Percentiles rank a stretch among this genome's conserved stretches.
Evolutionary conservation across 495 filamentous ascomycete species (phyloP).

Genomic region (Aspergillus haitiensis): DNA sequence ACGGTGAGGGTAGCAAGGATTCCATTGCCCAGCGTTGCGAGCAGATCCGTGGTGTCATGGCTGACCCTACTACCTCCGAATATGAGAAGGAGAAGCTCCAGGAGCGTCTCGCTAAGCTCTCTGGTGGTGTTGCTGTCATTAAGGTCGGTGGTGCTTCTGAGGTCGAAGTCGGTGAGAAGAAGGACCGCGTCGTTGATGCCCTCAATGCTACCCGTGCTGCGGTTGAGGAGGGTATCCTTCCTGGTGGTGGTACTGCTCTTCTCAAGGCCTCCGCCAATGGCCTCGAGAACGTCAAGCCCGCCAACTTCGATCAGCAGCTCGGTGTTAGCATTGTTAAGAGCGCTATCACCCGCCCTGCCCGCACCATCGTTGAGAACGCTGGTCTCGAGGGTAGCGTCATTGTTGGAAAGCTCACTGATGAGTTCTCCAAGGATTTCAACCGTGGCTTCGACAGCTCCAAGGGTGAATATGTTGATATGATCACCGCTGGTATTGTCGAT

Average conservation of each 20-base stretch:
- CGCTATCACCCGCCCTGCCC: constrained; percentile 91
- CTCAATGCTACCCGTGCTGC: constrained; percentile 97
- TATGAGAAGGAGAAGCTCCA: constrained; percentile 99
- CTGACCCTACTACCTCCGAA: constrained; percentile 87
- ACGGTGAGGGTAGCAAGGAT: constrained; percentile 96
- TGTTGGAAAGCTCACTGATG: constrained; percentile 96
- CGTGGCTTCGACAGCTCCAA: constrained; percentile 94
- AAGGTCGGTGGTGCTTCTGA: constrained; percentile 97
- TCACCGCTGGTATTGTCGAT: constrained; percentile 92
- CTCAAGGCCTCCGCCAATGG: constrained; percentile 95
- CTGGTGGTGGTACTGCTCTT: constrained; percentile 95
- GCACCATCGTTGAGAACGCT: constrained; percentile 96
- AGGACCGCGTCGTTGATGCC: constrained; percentile 97
- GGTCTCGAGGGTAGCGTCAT: constrained; percentile 94
- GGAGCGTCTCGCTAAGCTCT: constrained; percentile 98
- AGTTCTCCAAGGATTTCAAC: constrained; percentile 92
- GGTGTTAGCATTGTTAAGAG: constrained; percentile 96
- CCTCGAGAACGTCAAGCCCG: constrained; percentile 73
- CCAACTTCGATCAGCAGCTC: constrained; percentile 99
- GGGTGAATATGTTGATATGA: constrained; percentile 99
- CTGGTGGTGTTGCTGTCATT: constrained; percentile 98
- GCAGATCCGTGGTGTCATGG: constrained; percentile 97
- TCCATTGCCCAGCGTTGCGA: constrained; percentile 92
- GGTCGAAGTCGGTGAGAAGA: constrained; percentile 99
- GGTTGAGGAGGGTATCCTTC: constrained; percentile 97